These are phyloP conservation scores for Malassezia slooffiae DNA, from an alignment of 1,284 basidiomycete genomes.

Conservation along the genomic window DNA sequence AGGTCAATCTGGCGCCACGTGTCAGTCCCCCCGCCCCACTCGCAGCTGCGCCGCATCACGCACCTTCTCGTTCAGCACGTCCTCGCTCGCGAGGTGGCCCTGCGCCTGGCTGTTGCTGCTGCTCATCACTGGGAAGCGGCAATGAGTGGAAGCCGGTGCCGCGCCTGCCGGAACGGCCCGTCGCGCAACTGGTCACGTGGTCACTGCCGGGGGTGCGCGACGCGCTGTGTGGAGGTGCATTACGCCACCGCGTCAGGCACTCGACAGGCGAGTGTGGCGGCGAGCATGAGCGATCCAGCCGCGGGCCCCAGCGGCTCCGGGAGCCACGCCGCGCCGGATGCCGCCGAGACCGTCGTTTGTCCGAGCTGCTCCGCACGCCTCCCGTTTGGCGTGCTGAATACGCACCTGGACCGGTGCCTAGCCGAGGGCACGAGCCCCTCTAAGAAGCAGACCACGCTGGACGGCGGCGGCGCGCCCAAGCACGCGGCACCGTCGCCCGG, in stretches of 20 bases:
- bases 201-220: no score
- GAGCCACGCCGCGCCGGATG: slow-evolving; percentile 6
- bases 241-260: no score
- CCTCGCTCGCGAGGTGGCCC: slow-evolving; percentile 10
- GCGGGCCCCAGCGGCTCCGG: no score
- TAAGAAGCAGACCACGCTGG: not conserved
- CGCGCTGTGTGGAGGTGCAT: no score
- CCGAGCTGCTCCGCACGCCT: slow-evolving; percentile 26
- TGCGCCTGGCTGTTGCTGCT: slow-evolving; percentile 10
- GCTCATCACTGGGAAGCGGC: no score
- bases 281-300: no score
- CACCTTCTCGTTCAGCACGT: slow-evolving; percentile 14
- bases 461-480: slow-evolving; percentile 12
- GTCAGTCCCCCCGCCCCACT: no score
- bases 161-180: no score
- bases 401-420: slow-evolving; percentile 35
- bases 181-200: no score
- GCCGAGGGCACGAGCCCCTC: slow-evolving; percentile 2
- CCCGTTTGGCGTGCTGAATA: slow-evolving; percentile 29
- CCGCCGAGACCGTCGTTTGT: slow-evolving; percentile 24
- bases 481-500: slow-evolving; percentile 11
- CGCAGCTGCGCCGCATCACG: no score
- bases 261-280: no score
- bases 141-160: no score
- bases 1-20: slow-evolving; percentile 21